Conservation (phyloP, 352 stramenopile genomes). For the Chrysophaeum taylorii region DNA sequence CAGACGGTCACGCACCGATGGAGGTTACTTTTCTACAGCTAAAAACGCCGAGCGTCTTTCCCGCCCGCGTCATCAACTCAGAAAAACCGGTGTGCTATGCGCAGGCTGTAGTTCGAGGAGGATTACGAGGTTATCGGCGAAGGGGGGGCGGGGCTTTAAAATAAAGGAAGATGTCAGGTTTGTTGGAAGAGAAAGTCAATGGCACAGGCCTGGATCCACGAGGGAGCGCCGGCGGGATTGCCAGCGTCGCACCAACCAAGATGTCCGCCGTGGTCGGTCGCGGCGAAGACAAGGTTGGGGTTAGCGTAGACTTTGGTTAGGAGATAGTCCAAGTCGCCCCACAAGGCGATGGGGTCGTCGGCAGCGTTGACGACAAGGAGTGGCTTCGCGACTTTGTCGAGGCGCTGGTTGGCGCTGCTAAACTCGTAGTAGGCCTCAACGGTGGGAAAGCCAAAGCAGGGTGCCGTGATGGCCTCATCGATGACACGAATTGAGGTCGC, state of each 20-base stretch:
- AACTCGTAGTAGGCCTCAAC: slow-evolving; percentile 4
- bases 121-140: no score
- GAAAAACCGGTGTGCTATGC: no score
- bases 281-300: not conserved
- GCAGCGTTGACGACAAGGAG: not conserved
- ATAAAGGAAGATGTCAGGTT: no score
- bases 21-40: no score
- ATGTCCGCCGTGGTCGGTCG: not conserved
- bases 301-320: not conserved
- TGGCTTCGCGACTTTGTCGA: not conserved
- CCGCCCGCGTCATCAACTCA: no score
- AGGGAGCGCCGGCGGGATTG: not conserved
- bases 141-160: no score
- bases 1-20: no score
- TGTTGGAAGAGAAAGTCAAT: slow-evolving; percentile 5
- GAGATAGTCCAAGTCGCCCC: no score
- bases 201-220: not conserved
- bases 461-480: slow-evolving; percentile 1
- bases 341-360: slow-evolving; percentile 11
- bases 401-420: not conserved
- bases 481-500: not conserved
- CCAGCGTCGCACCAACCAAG: slow-evolving; percentile 5
- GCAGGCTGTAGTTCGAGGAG: no score
- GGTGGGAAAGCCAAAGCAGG: slow-evolving; percentile 7
- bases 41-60: no score